Conservation (phyloP, 2,329 filamentous ascomycete species). For the Periconia sp. region DNA sequence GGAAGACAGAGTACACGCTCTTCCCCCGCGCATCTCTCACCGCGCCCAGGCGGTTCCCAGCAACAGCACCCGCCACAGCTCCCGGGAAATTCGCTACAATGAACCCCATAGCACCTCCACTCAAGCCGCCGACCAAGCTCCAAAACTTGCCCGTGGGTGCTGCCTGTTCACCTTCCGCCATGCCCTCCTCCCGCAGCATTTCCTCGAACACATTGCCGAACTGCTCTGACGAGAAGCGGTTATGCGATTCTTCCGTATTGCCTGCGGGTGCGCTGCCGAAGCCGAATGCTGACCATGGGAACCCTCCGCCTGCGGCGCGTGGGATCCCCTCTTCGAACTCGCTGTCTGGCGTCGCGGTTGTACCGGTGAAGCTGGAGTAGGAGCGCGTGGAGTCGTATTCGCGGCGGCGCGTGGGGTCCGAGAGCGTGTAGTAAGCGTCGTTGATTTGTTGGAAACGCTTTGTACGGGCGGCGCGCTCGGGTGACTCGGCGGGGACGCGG, state of each 20-base stretch:
- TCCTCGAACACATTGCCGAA: constrained; percentile 70
- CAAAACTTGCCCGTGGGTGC: constrained; percentile 75
- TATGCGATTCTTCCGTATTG: constrained; percentile 49
- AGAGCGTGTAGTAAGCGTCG: constrained; percentile 90
- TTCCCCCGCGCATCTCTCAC: constrained; percentile 89
- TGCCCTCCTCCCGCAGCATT: constrained; percentile 57
- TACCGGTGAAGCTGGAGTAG: constrained; percentile 52
- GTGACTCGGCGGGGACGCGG: constrained; percentile 79
- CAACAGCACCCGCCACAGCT: constrained; percentile 84
- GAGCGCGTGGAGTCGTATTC: constrained; percentile 80
- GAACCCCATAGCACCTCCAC: constrained; percentile 88
- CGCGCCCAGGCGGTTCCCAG: constrained; percentile 87
- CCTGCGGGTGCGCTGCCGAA: constrained; percentile 52
- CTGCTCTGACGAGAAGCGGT: constrained; percentile 71
- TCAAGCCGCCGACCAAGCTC: constrained; percentile 80
- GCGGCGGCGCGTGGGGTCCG: constrained; percentile 71
- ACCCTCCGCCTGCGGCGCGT: constrained; percentile 48
- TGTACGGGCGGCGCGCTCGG: constrained; percentile 79
- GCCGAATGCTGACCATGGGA: constrained; percentile 76
- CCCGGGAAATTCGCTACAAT: constrained; percentile 93
- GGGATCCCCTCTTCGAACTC: constrained; percentile 56
- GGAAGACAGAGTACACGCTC: constrained; percentile 91
- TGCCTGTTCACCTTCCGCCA: constrained; percentile 70
- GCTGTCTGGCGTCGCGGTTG: constrained; percentile 47
- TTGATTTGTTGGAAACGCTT: constrained; percentile 90